phyloP scores from a whole-genome alignment of 371 early-diverging fungal species.

The Cokeromyces recurvatus region DNA sequence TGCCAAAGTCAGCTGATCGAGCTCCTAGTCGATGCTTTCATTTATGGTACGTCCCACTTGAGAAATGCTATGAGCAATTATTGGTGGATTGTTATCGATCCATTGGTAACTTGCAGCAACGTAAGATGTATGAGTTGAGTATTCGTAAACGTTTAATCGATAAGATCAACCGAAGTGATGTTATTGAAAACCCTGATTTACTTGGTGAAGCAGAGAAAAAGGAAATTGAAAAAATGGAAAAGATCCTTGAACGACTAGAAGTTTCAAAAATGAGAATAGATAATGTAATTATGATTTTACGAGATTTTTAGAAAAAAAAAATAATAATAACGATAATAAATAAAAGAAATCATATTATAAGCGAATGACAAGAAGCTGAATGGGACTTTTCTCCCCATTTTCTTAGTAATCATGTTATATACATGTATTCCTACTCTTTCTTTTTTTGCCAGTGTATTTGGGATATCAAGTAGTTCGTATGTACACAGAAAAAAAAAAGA shows the following conservation, averaged over 20 bases:
- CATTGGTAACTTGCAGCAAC: constrained; percentile 65
- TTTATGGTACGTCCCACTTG: constrained; percentile 73
- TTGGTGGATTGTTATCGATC: constrained; percentile 60
- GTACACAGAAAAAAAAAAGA: too few relatives aligned
- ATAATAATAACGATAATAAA: too few relatives aligned
- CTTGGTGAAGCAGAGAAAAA: constrained; percentile 57
- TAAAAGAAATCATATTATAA: too few relatives aligned
- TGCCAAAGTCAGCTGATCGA: constrained; percentile 84
- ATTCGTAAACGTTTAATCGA: constrained; percentile 61
- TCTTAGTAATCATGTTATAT: too few relatives aligned
- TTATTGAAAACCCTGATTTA: constrained; percentile 54
- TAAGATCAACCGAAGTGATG: constrained; percentile 76
- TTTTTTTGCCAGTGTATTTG: too few relatives aligned
- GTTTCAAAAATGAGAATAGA: constrained; percentile 61
- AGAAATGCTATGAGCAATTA: constrained; percentile 58
- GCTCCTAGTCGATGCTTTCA: constrained; percentile 82
- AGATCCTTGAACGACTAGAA: constrained; percentile 51
- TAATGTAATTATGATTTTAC: constrained; percentile 60
- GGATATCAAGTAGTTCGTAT: too few relatives aligned
- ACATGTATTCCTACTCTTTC: too few relatives aligned
- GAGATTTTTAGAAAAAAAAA: constrained; percentile 76
- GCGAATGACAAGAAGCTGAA: too few relatives aligned
- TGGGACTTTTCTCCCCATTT: too few relatives aligned
- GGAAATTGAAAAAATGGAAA: constrained; percentile 48
- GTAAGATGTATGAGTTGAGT: constrained; percentile 56